Conservation (phyloP, 108 stramenopile genomes). For the Seminavis robusta region DNA sequence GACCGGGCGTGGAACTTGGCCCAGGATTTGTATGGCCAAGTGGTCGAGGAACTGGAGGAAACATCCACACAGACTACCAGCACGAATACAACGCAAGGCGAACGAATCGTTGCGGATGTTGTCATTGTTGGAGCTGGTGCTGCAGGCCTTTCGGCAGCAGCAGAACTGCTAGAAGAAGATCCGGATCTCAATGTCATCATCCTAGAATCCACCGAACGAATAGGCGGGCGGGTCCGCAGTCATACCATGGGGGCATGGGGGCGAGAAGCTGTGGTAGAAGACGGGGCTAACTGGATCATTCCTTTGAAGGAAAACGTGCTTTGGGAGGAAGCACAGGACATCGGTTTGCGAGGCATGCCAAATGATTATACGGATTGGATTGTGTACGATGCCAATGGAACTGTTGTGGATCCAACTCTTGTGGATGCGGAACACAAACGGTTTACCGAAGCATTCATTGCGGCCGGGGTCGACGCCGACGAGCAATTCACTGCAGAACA, state of each 20-base stretch:
- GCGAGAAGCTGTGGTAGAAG: neutral
- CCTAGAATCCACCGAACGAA: neutral
- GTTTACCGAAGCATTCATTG: neutral
- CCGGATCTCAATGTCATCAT: neutral
- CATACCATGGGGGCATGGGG: neutral
- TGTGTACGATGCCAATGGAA: neutral
- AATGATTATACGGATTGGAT: neutral
- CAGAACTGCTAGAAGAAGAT: neutral
- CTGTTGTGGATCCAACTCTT: neutral
- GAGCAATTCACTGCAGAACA: too few species aligned
- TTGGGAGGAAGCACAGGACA: neutral
- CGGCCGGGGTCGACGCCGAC: neutral
- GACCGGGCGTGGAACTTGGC: too few species aligned
- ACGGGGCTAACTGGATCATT: neutral
- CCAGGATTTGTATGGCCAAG: too few species aligned
- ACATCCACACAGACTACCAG: too few species aligned
- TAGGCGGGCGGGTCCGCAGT: neutral
- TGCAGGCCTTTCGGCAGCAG: neutral
- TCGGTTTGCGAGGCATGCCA: neutral
- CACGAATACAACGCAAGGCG: too few species aligned
- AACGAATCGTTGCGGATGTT: too few species aligned
- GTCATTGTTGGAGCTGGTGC: conserved; percentile 3
- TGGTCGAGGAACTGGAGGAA: too few species aligned
- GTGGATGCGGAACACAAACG: neutral
- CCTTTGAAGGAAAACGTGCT: neutral